Evolutionary conservation across 176 grass and related monocot genomes (phyloP).

Genomic region (Oryza meridionalis): DNA sequence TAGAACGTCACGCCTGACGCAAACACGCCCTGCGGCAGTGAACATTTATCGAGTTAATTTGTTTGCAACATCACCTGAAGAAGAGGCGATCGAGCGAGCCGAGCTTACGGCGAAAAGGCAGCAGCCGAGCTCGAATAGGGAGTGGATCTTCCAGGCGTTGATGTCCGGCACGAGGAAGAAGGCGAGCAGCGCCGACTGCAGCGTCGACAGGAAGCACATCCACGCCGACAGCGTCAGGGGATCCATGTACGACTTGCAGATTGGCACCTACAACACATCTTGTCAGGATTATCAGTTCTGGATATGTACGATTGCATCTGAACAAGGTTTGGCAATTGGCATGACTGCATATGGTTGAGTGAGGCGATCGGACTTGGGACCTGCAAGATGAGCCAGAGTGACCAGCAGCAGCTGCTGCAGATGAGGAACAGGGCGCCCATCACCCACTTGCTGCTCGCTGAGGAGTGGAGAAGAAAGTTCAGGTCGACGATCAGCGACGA

Average conservation of each 20-base stretch:
- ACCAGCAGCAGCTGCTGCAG: constrained; percentile 66
- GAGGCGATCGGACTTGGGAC: neutral
- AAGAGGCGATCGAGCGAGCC: neutral
- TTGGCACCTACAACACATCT: constrained; percentile 42
- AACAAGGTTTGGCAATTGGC: neutral
- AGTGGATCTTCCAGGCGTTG: constrained; percentile 54
- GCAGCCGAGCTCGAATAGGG: constrained; percentile 45
- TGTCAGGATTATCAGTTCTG: too few relatives aligned
- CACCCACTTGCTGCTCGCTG: constrained; percentile 38
- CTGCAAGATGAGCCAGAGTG: constrained; percentile 81
- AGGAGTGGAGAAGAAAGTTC: neutral
- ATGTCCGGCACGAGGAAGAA: constrained; percentile 44
- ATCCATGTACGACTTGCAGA: constrained; percentile 69
- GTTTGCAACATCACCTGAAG: neutral
- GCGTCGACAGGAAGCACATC: constrained; percentile 68
- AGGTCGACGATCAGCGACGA: neutral
- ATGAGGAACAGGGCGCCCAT: constrained; percentile 49
- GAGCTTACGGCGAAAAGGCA: constrained; percentile 59
- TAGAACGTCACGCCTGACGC: constrained; percentile 71
- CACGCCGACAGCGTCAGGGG: constrained; percentile 64
- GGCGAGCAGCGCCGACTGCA: constrained; percentile 48
- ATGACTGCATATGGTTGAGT: neutral
- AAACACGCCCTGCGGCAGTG: constrained; percentile 44
- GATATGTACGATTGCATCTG: too few relatives aligned
- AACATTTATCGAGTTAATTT: neutral